Base-by-base conservation (phyloP, 768 basidiomycete species). In the Boletus huronensis region DNA sequence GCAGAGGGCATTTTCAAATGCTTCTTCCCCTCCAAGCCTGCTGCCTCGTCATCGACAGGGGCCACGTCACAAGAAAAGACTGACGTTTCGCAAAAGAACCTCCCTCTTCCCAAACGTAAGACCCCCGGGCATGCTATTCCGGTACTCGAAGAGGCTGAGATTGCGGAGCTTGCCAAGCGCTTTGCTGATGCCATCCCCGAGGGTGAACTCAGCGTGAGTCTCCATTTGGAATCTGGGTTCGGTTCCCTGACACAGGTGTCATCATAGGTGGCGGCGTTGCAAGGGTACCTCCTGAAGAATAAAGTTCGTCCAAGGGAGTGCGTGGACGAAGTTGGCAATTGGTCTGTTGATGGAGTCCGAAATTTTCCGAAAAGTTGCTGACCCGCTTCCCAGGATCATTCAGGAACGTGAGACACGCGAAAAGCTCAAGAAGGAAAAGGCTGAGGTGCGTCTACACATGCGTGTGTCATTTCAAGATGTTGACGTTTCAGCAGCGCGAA, bases 1-100 rank as follows among this genome's bases (percentile, higher is more conserved):
- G 91, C 91, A 14, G 90, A 92, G 71, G 90, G 89, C 48, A 90
- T 93, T 67, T 93, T 92, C 83, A 91, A 91, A 69, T 91, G 89
- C 70, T 93, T 93, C 83, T 93, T 93, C 85, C 90, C 91, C 3
- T 85, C 71, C 70, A 83, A 74, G 54, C 70, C 61, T 53, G 44
- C 57, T 13, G 36, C 49, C 6, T 46, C 52, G 19, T 21, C 57
- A 34, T 52, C 64, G 10, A 36, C 61, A 39, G 58, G 3, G 17
- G n/a, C 58, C 36, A 46, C 53, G 19, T 50, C 58, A 45, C 48
- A 52, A n/a, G 70, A 52, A 43, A 59, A 28, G 42, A 66, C 70
- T 40, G 82, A 84, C 60, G 64, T 81, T 14, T 84, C 84, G 6
- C 82, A 86, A 64, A 76, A 81, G 74, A 87, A 89, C 65, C 67